Percentiles rank a stretch among this genome's conserved stretches.
phyloP scores from a whole-genome alignment of 371 early-diverging fungal species.

The Batkoa obscura region DNA sequence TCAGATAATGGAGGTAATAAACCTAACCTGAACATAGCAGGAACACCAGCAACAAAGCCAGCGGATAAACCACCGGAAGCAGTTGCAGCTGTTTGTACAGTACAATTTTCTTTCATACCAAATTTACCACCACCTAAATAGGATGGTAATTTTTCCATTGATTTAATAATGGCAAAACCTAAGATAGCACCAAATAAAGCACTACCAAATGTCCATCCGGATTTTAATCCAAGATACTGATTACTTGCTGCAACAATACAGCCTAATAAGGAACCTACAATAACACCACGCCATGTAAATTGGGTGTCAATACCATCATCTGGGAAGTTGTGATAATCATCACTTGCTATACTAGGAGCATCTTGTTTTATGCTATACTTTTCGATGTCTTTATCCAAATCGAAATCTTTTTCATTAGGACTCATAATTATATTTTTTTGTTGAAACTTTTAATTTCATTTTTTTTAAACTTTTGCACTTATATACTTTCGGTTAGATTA shows the following conservation, averaged over 20 bases:
- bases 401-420: too few relatives aligned
- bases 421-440: too few relatives aligned
- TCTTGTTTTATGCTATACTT: neutral
- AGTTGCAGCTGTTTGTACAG: slow-evolving; percentile 51
- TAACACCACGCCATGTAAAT: slow-evolving; percentile 34
- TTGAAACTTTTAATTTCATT: too few relatives aligned
- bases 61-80: slow-evolving; percentile 50
- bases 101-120: slow-evolving; percentile 51
- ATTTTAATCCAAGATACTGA: slow-evolving; percentile 47
- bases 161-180: slow-evolving; percentile 47
- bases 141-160: slow-evolving; percentile 18
- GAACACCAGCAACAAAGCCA: slow-evolving; percentile 47
- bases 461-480: too few relatives aligned
- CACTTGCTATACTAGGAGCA: neutral
- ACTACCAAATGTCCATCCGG: slow-evolving; percentile 53
- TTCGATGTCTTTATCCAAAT: neutral
- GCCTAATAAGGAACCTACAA: slow-evolving; percentile 44
- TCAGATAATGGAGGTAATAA: slow-evolving; percentile 22
- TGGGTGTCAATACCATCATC: slow-evolving; percentile 9
- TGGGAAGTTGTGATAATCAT: neutral
- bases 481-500: too few relatives aligned
- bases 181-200: slow-evolving; percentile 39
- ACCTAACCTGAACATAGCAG: slow-evolving; percentile 49
- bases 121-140: slow-evolving; percentile 26
- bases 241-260: slow-evolving; percentile 52